Evolutionary conservation across 192 early-diverging fungal genomes (phyloP).

Genomic region (Backusella mclennaniae): DNA sequence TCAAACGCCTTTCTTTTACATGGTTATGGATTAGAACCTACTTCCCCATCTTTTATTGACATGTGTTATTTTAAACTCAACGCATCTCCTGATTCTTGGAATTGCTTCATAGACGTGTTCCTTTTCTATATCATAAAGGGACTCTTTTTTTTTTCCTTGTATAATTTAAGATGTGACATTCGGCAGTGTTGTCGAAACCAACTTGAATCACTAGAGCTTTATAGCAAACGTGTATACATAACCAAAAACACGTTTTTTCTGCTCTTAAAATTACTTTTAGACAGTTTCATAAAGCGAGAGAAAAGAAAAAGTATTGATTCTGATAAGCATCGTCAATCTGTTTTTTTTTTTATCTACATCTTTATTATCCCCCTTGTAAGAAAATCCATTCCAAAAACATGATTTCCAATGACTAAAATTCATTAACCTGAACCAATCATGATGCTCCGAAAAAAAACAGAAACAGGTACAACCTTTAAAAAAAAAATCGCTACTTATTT

Average conservation of each 20-base stretch:
- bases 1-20: neutral
- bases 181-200: too few species aligned
- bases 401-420: neutral
- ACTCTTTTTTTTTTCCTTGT: too few species aligned
- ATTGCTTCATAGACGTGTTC: neutral
- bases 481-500: neutral
- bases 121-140: too few species aligned
- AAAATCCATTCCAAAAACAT: neutral
- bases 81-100: neutral
- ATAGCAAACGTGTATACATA: too few species aligned
- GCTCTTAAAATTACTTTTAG: too few species aligned
- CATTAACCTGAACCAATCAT: neutral
- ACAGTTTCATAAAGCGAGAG: too few species aligned
- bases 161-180: too few species aligned
- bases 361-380: neutral
- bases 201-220: too few species aligned
- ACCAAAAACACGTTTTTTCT: too few species aligned
- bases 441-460: neutral
- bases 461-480: neutral
- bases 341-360: too few species aligned
- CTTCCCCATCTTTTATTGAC: neutral
- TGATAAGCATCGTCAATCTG: too few species aligned
- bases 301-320: too few species aligned
- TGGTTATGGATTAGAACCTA: neutral
- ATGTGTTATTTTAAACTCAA: neutral